Base-by-base conservation (phyloP, 108 stramenopile species). In the Stephanodiscus triporus region DNA sequence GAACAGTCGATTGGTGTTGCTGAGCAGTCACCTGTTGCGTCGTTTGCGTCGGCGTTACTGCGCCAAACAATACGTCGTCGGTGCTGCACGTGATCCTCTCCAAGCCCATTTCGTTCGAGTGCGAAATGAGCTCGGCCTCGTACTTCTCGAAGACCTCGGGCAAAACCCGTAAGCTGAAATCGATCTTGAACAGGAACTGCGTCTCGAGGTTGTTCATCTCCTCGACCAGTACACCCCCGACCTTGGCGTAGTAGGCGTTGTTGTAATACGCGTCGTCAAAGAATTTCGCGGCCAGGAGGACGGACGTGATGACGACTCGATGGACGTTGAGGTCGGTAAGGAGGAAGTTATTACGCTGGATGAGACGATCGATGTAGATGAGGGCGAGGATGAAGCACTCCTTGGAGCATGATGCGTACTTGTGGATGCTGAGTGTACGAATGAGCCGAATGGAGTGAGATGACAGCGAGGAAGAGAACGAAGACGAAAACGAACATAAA, bases 231-330 rank as follows among this genome's bases (percentile, higher is more conserved):
- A 97, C 92, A 6, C 92, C 94, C 32, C 98, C 90, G 20, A 98
- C 95, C 76, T 97, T 97, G 29, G 97, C 89, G 72, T 99, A 99
- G 89, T 97, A 97, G 7, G 97, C 96, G 72, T 99, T 99, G 82
- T 98, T 98, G 90, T 96, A 98, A 85, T 98, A 99, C 54, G 95
- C 94, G 86, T 99, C 99, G 72, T 99, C 99, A 64, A 98, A 98
- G 70, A 98, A 99, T 79, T 99, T 99, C 20, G 99, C 97, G 6
- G 97, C 97, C 8, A 98, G 77, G 48, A 99, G 86, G 50, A 97
- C 84, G 8, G 95, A 91, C 54, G 98, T 98, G 66, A 98, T 98
- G 27, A 97, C 81, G 4, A 98, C 96, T 11, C 98, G 93, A 65
- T 99, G 99, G 16, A 98, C 97, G 71, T 99, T 99, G 29, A 98